A percentile compares a stretch with the other conserved stretches of the same genome.
These are phyloP conservation scores for Neurospora sp. DNA, from an alignment of 495 filamentous ascomycete species.

Conservation along the genomic window DNA sequence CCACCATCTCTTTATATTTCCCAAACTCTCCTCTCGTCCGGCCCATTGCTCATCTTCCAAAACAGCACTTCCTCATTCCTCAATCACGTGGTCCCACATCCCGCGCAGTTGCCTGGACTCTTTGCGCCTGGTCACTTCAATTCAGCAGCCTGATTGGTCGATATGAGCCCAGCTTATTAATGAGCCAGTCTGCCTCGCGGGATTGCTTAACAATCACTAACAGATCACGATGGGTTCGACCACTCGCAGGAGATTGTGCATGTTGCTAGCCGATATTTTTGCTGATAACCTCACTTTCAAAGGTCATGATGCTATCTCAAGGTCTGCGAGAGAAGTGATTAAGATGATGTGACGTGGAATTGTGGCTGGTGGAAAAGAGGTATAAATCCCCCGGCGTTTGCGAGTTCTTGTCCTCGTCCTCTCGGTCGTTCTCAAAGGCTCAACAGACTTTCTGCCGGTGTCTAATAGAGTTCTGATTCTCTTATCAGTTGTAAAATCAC, in stretches of 20 bases:
- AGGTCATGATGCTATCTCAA: background rate
- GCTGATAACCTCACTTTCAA: background rate
- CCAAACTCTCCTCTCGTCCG: background rate
- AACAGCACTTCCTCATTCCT: background rate
- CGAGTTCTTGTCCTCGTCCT: background rate
- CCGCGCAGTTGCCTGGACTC: constrained; percentile 6
- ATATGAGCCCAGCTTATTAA: constrained; percentile 7
- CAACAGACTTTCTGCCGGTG: background rate
- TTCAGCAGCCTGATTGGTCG: constrained; percentile 11
- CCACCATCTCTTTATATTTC: background rate
- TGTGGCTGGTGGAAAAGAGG: background rate
- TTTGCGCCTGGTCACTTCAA: constrained; percentile 1
- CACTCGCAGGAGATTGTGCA: background rate
- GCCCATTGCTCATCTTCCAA: background rate
- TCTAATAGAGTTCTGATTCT: background rate
- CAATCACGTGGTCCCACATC: constrained; percentile 7
- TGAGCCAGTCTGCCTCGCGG: constrained; percentile 17
- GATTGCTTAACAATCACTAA: background rate
- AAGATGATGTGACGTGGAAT: background rate
- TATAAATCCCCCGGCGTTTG: constrained; percentile 11
- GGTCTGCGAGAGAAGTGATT: background rate
- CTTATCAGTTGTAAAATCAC: background rate
- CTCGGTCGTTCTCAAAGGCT: background rate
- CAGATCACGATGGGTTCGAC: background rate
- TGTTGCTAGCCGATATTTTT: background rate